phyloP scores from a whole-genome alignment of 805 yeast species.

The Saccharomycopsis amapae region DNA sequence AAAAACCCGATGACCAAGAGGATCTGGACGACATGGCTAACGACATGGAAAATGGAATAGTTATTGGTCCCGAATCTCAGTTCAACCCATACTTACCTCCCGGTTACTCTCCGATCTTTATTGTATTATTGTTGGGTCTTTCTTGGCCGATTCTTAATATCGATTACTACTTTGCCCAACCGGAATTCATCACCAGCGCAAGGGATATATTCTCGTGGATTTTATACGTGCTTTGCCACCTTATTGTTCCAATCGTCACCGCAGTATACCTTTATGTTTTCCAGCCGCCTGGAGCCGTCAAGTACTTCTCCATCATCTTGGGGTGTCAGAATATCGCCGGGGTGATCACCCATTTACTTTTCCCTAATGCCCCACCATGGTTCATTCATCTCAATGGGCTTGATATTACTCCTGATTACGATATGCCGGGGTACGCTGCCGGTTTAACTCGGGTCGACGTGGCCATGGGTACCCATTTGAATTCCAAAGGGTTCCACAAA shows the following conservation, averaged over 20 bases:
- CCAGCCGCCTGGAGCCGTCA: conserved; percentile 58
- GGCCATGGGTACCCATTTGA: conserved; percentile 53
- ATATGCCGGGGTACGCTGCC: conserved; percentile 64
- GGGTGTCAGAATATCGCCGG: conserved; percentile 58
- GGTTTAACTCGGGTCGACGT: conserved; percentile 61
- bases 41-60: background rate
- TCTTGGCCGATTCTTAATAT: conserved; percentile 47
- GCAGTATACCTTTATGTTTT: conserved; percentile 58
- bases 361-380: conserved; percentile 76
- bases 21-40: background rate
- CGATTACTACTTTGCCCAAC: conserved; percentile 36
- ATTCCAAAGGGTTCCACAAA: conserved; percentile 55
- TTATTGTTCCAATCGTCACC: conserved; percentile 53
- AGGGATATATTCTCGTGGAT: conserved; percentile 56
- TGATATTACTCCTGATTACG: conserved; percentile 47
- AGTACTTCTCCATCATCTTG: conserved; percentile 44
- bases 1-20: background rate
- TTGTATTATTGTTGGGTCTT: conserved; percentile 35
- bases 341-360: conserved; percentile 49
- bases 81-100: conserved; percentile 12
- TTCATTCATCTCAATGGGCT: conserved; percentile 57
- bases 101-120: conserved; percentile 25
- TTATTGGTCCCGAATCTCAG: background rate
- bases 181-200: conserved; percentile 31
- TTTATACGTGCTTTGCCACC: conserved; percentile 55